phyloP scores from a whole-genome alignment of 306 rosid species.

The Phaseolus lunatus region DNA sequence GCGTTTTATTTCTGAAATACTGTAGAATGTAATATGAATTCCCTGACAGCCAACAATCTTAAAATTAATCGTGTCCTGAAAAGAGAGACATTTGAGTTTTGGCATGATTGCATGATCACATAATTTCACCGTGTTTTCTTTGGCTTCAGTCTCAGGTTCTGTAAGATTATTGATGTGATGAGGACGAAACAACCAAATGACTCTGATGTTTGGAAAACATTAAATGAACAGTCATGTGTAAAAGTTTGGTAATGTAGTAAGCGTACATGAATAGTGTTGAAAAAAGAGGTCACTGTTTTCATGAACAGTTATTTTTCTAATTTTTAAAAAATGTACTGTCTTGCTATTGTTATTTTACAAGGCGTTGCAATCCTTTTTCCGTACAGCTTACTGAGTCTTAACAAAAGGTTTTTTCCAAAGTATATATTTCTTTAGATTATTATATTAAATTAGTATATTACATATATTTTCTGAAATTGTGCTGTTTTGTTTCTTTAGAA shows the following conservation, averaged over 20 bases:
- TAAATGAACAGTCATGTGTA: neutral
- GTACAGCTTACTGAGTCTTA: no score
- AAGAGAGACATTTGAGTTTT: neutral
- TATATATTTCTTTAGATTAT: no score
- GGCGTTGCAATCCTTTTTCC: no score
- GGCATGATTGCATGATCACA: neutral
- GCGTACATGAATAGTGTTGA: neutral
- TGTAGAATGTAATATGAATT: constrained; percentile 36
- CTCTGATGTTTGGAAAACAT: neutral
- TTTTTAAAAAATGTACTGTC: no score
- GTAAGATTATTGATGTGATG: neutral
- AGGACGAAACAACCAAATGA: neutral
- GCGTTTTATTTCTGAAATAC: constrained; percentile 41
- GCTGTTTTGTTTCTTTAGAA: no score
- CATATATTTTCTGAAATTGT: no score
- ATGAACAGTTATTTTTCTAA: neutral
- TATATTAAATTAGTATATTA: no score
- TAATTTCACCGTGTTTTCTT: no score
- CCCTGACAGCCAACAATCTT: constrained; percentile 4
- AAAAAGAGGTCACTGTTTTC: neutral
- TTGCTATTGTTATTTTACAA: no score
- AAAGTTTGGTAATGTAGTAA: neutral
- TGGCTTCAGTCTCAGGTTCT: neutral
- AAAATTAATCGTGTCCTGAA: neutral
- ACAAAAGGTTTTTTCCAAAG: no score